These are phyloP conservation scores for Boechera stricta DNA, from an alignment of 345 rosid genomes.

Conservation along the genomic window DNA sequence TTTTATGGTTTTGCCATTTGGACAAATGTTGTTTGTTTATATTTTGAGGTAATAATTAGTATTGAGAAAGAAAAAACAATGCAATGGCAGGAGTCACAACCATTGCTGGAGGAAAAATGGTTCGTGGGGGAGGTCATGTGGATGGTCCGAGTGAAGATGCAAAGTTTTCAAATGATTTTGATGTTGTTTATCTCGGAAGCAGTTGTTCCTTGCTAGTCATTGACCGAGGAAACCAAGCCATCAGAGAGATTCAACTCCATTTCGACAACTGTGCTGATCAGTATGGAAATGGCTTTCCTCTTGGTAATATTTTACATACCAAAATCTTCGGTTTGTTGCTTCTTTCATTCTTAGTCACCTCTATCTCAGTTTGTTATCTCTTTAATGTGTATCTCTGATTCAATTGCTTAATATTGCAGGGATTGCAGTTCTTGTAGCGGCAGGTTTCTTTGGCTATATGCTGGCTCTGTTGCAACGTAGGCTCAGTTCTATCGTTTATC, in stretches of 20 bases:
- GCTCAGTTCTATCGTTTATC: conserved; percentile 62
- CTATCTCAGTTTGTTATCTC: not conserved
- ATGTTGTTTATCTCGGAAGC: conserved; percentile 90
- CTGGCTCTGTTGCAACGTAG: conserved; percentile 86
- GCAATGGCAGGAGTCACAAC: conserved; percentile 76
- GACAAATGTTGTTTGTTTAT: not conserved
- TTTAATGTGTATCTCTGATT: not conserved
- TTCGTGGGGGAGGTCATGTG: conserved; percentile 80
- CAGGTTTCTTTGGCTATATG: conserved; percentile 94
- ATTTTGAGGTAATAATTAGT: not conserved
- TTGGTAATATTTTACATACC: conserved; percentile 54
- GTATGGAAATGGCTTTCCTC: conserved; percentile 89
- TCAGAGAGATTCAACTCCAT: conserved; percentile 95
- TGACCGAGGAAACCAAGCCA: conserved; percentile 92
- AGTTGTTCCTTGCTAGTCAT: conserved; percentile 92
- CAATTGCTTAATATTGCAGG: conserved; percentile 51
- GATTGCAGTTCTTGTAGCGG: conserved; percentile 82
- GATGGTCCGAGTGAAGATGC: conserved; percentile 99
- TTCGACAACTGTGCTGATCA: conserved; percentile 97
- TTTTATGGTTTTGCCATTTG: conserved; percentile 1
- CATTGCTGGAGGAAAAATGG: conserved; percentile 88
- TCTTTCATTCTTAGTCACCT: conserved; percentile 6
- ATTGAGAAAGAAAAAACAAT: conserved; percentile 11
- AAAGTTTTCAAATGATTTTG: conserved; percentile 91
- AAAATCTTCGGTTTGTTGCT: not conserved